phyloP scores from a whole-genome alignment of 768 basidiomycete species.

The Pleurotus sapidus region DNA sequence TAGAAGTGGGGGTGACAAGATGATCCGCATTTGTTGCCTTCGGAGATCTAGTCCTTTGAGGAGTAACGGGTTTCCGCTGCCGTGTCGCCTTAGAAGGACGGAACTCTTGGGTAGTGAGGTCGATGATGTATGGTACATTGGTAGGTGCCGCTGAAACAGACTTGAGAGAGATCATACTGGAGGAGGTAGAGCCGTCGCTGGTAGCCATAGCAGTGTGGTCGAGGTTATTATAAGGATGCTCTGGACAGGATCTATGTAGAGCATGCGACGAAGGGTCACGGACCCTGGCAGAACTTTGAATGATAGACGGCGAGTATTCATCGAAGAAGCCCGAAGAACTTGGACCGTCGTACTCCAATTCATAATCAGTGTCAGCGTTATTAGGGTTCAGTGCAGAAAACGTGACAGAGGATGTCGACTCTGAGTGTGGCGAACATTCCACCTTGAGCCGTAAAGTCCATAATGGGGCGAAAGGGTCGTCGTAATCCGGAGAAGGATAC shows the following conservation, averaged over 20 bases:
- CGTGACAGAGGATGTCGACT: not conserved
- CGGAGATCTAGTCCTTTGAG: not conserved
- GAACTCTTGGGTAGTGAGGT: not conserved
- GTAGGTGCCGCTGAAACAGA: not conserved
- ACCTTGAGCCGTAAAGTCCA: constrained; percentile 39
- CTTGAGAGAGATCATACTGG: constrained; percentile 1
- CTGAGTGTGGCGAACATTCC: not conserved
- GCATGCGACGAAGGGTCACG: not conserved
- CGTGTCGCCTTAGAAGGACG: not conserved
- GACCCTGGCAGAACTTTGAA: not conserved
- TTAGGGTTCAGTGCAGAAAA: not conserved
- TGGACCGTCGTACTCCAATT: not conserved
- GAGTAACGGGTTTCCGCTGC: not conserved
- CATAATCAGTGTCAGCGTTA: not conserved
- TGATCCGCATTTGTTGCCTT: not conserved
- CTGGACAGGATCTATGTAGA: not conserved
- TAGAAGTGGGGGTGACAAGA: not conserved
- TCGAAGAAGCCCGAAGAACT: not conserved
- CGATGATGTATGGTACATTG: constrained; percentile 3
- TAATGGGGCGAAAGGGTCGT: constrained; percentile 43
- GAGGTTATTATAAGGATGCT: not conserved
- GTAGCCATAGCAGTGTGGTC: not conserved
- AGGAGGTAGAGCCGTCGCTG: not conserved
- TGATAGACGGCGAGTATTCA: not conserved
- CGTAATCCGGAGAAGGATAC: constrained; percentile 44